Base-by-base conservation (phyloP, 345 rosid genomes). In the Angophora floribunda region DNA sequence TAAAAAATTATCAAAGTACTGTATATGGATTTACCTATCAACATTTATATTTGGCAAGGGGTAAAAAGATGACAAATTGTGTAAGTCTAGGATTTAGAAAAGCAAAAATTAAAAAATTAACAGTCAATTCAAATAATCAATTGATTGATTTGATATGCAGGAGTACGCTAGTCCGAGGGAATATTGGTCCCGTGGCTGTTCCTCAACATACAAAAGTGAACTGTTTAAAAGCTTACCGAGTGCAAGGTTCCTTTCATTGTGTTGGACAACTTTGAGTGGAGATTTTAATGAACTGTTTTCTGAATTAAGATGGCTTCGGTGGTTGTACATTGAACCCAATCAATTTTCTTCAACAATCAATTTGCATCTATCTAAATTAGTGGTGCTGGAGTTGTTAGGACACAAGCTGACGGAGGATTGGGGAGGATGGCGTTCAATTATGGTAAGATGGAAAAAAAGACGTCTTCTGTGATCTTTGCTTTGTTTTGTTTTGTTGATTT, bases 221-320 rank as follows among this genome's bases (percentile, higher is more conserved):
- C 21, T 1, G 4, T 65, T 65, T n/a, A 14, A 14, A 15, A n/a
- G 8, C 10, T n/a, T 65, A 3, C 78, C 21, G 0, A 65, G 0
- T 9, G n/a, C 4, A 7, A 30, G 44, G 11, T 65, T 65, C 78
- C 22, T 1, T 30, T 44, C 15, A 7, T 30, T 65, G 41, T 0
- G 5, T 0, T 0, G 11, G 78, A 2, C 4, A 19, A 21, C 21
- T 15, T 15, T 65, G 15, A 65, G 44, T 6, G 70, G 70, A 61
- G 70, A 28, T 32, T 61, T 61, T 6, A 61, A 13, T 0, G 13
- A 0, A 28, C 0, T 13, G 17, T 61, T 61, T 61, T 61, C 17
- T 0, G 36, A 28, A 61, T 28, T 61, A 61, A 61, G 67, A 12
- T 61, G 67, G 67, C 15, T 61, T 28, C 16, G 1, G 1, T 61